phyloP scores from a whole-genome alignment of 164 flowering plant species.

The Aristolochia californica region DNA sequence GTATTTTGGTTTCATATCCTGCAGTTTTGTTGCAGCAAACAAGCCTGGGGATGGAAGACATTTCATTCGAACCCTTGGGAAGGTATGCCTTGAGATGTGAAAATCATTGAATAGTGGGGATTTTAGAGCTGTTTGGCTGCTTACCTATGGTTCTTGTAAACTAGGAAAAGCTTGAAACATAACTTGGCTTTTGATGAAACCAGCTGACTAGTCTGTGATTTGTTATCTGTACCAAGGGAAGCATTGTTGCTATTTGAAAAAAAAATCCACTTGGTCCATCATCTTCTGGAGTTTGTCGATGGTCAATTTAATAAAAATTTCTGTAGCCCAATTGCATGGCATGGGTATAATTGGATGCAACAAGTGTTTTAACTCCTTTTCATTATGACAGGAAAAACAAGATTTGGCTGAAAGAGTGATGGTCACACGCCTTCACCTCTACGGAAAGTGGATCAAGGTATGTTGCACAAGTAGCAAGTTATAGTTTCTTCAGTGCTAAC shows the following conservation, averaged over 20 bases:
- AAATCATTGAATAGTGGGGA: not conserved
- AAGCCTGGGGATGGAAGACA: conserved; percentile 76
- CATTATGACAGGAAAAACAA: conserved; percentile 50
- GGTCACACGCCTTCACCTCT: conserved; percentile 88
- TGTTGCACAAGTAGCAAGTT: not conserved
- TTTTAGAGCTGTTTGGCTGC: no score
- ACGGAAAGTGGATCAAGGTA: conserved; percentile 95
- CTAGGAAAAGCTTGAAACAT: not conserved
- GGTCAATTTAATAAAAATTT: no score
- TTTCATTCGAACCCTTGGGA: conserved; percentile 65
- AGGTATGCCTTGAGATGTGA: conserved; percentile 42
- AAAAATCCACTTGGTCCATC: no score
- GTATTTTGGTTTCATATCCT: conserved; percentile 1
- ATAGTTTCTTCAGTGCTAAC: not conserved
- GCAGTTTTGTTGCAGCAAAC: conserved; percentile 56
- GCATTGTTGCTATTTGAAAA: no score
- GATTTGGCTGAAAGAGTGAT: conserved; percentile 94
- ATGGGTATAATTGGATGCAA: no score
- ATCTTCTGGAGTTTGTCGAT: no score
- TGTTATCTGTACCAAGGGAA: not conserved
- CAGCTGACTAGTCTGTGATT: not conserved
- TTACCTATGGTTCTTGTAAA: no score
- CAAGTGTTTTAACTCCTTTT: no score
- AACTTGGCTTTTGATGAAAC: not conserved
- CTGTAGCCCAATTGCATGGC: no score